Evolutionary conservation across 257 asterid genomes (phyloP).

Genomic region (Solanum raphanifolium): DNA sequence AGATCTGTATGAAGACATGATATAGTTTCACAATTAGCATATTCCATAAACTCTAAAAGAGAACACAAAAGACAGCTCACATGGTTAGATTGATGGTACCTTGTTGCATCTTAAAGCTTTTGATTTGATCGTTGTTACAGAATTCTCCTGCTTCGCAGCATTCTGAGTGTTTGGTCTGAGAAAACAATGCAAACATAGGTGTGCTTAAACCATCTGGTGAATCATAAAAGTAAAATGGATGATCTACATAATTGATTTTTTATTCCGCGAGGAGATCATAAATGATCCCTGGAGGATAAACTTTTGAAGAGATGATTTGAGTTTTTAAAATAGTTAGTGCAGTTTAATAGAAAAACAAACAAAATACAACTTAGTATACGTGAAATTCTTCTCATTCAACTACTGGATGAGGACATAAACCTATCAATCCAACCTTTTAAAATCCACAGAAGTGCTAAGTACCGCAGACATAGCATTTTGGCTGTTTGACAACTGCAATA

Average conservation of each 20-base stretch:
- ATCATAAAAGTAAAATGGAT: background rate
- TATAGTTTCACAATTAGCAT: background rate
- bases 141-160: conserved; percentile 14
- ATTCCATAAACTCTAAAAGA: background rate
- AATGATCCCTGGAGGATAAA: background rate
- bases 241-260: background rate
- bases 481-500: conserved; percentile 16
- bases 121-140: conserved; percentile 4
- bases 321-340: background rate
- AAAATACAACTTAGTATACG: background rate
- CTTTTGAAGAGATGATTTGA: background rate
- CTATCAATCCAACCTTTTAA: conserved; percentile 21
- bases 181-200: background rate
- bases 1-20: conserved; percentile 14
- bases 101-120: conserved; percentile 6
- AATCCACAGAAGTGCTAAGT: conserved; percentile 11
- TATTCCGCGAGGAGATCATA: background rate
- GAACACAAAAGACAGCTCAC: background rate
- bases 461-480: background rate
- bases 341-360: background rate
- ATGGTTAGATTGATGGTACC: conserved; percentile 10
- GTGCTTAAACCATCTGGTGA: background rate
- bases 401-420: background rate
- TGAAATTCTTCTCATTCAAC: background rate
- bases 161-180: conserved; percentile 16